Base-by-base conservation (phyloP, 2,329 filamentous ascomycete species). In the Rosellinia necatrix region DNA sequence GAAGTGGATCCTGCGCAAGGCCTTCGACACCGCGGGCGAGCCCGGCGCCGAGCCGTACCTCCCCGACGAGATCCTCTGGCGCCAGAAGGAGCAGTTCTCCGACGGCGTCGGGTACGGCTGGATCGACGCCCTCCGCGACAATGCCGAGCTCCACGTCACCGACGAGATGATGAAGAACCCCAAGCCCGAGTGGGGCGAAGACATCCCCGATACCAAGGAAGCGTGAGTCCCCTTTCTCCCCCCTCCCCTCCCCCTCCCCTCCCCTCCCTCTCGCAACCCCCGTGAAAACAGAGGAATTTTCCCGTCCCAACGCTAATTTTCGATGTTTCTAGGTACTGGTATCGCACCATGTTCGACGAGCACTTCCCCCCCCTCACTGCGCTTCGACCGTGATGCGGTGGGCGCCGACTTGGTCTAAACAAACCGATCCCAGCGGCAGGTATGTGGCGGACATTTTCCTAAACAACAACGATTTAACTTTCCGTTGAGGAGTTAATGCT, bases 101-200 rank as follows among this genome's bases (percentile, higher is more conserved):
- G 96, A 99, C 70, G 96, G 94, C 72, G 94, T 99, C 55, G 94
- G 94, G 55, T 99, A 99, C 78, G 92, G 94, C 62, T 99, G 94
- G 94, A 99, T 99, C 71, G 94, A 99, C 71, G 90, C 88, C 6
- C 85, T 99, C 68, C 97, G 97, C 83, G 94, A 97, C 76, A 90
- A 89, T 70, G 94, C 94, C 29, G 92, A 96, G 77, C 74, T 87
- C 63, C 85, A 94, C 54, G 89, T 99, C 53, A 96, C 90, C 15
- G 93, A 99, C 71, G 93, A 97, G 81, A 92, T 96, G 87, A 91
- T 97, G 89, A 92, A 92, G 82, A 93, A 96, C 84, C 93, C 94
- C 62, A 97, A 96, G 83, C 85, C 91, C 10, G 91, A 97, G 75
- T 99, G 96, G 96, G 93, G 92, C 47, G 77, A 78, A 68, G 96